phyloP scores from a whole-genome alignment of 768 basidiomycete genomes.

The Trametes maxima region DNA sequence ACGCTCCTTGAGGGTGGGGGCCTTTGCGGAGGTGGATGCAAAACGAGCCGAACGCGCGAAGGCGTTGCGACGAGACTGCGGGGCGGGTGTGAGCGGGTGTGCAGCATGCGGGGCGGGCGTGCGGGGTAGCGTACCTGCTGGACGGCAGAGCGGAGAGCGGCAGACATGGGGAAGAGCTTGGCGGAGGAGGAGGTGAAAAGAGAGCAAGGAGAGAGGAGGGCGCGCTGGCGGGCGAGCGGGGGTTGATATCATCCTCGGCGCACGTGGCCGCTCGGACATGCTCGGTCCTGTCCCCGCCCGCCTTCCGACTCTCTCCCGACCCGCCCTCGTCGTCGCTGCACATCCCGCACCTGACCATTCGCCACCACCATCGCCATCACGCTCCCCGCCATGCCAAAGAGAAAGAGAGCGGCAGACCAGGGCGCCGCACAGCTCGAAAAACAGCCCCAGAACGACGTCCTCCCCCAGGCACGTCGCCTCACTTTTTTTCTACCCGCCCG shows the following conservation, averaged over 20 bases:
- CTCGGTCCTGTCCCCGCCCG: constrained; percentile 19
- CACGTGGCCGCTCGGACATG: constrained; percentile 25
- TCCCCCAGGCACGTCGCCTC: constrained; percentile 35
- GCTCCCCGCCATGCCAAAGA: constrained; percentile 30
- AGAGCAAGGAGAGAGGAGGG: constrained; percentile 12
- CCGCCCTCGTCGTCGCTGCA: not conserved
- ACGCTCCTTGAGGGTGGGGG: constrained; percentile 85
- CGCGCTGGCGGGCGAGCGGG: constrained; percentile 12
- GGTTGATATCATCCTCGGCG: constrained; percentile 23
- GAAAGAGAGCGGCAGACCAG: constrained; percentile 30
- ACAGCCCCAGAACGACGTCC: constrained; percentile 26
- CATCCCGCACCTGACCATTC: not conserved
- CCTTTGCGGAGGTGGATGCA: constrained; percentile 66
- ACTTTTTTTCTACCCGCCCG: not conserved
- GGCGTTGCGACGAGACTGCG: constrained; percentile 52
- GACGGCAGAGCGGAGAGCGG: constrained; percentile 37
- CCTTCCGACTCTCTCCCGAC: constrained; percentile 13
- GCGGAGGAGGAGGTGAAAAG: constrained; percentile 1
- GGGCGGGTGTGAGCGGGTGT: constrained; percentile 9
- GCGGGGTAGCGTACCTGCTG: constrained; percentile 37
- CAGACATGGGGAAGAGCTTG: constrained; percentile 28
- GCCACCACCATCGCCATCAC: too few relatives aligned
- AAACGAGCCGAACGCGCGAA: constrained; percentile 58
- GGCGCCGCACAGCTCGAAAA: not conserved
- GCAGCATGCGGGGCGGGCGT: constrained; percentile 26